Base-by-base conservation (phyloP, 371 early-diverging fungal genomes). In the Rhizopus sp. region DNA sequence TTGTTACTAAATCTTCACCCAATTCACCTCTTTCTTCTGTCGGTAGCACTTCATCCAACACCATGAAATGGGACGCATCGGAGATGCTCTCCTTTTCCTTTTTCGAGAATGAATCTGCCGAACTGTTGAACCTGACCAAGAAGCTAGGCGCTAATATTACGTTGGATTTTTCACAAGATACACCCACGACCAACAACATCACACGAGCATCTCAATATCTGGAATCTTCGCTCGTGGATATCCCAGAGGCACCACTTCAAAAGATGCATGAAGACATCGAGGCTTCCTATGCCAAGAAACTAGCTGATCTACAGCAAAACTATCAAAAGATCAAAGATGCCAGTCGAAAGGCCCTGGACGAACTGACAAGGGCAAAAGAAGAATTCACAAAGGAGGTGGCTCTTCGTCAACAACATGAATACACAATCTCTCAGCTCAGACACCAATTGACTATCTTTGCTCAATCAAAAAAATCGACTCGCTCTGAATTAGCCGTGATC, bases 61-160 rank as follows among this genome's bases (percentile, higher is more conserved):
- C 30, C 23, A 46, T 7, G 7, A 29, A 17, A 29, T 52, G 1
- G 33, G n/a, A 32, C 17, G 17, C 50, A 29, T 60, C 58, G 2
- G 63, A 64, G 15, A 65, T 70, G 7, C 64, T 66, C 3, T 53
- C 69, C 1, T 55, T 76, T 16, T 76, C 74, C 1, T 75, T 72
- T 44, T 79, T 75, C 52, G 80, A 79, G 23, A 72, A 75, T 46
- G 80, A 79, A 31, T 74, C 76, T 0, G 59, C 68, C 15, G 80
- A 79, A 47, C 38, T 79, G 7, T 31, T 64, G 30, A 72, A 79
- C 47, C 56, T 79, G 7, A 73, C 80, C 34, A 75, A 76, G 38
- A 64, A 64, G 17, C 50, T 79, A 16, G 73, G 76, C 16, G 70
- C 72, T 32, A 73, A 60, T 46, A 48, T 72, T 33, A 42, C 63